These are phyloP conservation scores for Podaxis pistillaris DNA, from an alignment of 768 basidiomycete genomes.

Conservation along the genomic window DNA sequence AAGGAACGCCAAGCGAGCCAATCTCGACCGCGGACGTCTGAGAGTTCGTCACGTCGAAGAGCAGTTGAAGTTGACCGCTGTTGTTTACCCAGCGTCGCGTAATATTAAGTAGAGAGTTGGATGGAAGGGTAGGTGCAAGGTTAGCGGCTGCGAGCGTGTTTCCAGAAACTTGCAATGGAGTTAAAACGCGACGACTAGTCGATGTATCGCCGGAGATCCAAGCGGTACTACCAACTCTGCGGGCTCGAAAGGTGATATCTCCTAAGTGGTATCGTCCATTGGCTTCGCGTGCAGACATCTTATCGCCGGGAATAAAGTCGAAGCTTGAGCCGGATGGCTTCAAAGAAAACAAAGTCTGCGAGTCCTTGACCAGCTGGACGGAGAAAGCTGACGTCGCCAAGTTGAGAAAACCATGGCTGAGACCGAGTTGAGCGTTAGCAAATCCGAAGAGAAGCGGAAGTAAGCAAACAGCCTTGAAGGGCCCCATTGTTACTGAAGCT, in stretches of 20 bases:
- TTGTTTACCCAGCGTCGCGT: slow-evolving; percentile 51
- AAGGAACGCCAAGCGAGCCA: slow-evolving; percentile 48
- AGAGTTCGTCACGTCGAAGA: slow-evolving; percentile 50
- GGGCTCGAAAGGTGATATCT: slow-evolving; percentile 52
- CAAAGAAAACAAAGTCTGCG: slow-evolving; percentile 55
- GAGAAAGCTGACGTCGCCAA: slow-evolving; percentile 45
- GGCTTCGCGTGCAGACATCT: slow-evolving; percentile 44
- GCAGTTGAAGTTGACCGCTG: slow-evolving; percentile 39
- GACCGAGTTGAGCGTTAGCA: slow-evolving; percentile 29
- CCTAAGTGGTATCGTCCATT: slow-evolving; percentile 56
- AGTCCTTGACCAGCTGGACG: slow-evolving; percentile 51
- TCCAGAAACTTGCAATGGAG: slow-evolving; percentile 36
- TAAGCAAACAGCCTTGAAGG: neutral
- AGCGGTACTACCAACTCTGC: slow-evolving; percentile 40
- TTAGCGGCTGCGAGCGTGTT: slow-evolving; percentile 47
- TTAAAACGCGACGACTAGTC: slow-evolving; percentile 37
- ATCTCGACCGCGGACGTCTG: slow-evolving; percentile 49
- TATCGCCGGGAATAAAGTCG: slow-evolving; percentile 51
- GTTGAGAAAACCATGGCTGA: slow-evolving; percentile 45
- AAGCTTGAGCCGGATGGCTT: slow-evolving; percentile 38
- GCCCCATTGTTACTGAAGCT: slow-evolving; percentile 4
- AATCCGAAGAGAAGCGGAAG: slow-evolving; percentile 3
- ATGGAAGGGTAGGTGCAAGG: slow-evolving; percentile 47
- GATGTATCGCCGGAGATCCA: slow-evolving; percentile 50
- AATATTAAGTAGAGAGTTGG: slow-evolving; percentile 42